Conservation (phyloP, 352 stramenopile species). For the Pythium coloratum region DNA sequence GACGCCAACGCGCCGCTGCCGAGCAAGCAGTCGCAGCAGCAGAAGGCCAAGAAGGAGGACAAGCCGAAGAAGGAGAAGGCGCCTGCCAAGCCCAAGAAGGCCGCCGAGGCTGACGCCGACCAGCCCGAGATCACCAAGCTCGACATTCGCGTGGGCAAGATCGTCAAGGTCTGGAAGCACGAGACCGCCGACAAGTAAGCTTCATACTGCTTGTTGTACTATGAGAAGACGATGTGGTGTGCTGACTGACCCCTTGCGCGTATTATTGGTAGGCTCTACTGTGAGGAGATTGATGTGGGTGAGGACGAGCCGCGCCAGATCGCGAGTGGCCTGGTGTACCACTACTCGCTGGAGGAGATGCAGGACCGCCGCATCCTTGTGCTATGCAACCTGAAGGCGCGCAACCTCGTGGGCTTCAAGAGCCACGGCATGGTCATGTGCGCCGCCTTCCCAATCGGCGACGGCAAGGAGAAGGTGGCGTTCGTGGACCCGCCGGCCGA, state of each 20-base stretch:
- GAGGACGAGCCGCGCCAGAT: slow-evolving; percentile 87
- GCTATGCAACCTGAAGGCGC: slow-evolving; percentile 91
- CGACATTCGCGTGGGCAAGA: slow-evolving; percentile 90
- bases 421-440: slow-evolving; percentile 93
- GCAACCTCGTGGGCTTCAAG: slow-evolving; percentile 89
- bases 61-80: slow-evolving; percentile 55
- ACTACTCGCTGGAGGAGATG: slow-evolving; percentile 90
- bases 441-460: slow-evolving; percentile 59
- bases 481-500: slow-evolving; percentile 83
- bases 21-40: slow-evolving; percentile 7
- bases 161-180: slow-evolving; percentile 92
- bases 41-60: slow-evolving; percentile 35
- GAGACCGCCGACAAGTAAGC: slow-evolving; percentile 85
- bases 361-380: slow-evolving; percentile 82
- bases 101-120: slow-evolving; percentile 40
- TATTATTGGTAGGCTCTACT: slow-evolving; percentile 65
- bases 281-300: slow-evolving; percentile 90
- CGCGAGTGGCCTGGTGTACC: slow-evolving; percentile 80
- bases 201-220: not conserved
- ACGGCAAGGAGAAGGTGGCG: slow-evolving; percentile 78
- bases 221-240: not conserved
- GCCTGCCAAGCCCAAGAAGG: slow-evolving; percentile 43
- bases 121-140: slow-evolving; percentile 91
- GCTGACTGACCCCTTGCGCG: not conserved
- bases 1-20: slow-evolving; percentile 58